Percentiles rank a stretch among this genome's conserved stretches.
Evolutionary conservation across 805 yeast genomes (phyloP).

Genomic region (Sungouiozyma ichnusensis): DNA sequence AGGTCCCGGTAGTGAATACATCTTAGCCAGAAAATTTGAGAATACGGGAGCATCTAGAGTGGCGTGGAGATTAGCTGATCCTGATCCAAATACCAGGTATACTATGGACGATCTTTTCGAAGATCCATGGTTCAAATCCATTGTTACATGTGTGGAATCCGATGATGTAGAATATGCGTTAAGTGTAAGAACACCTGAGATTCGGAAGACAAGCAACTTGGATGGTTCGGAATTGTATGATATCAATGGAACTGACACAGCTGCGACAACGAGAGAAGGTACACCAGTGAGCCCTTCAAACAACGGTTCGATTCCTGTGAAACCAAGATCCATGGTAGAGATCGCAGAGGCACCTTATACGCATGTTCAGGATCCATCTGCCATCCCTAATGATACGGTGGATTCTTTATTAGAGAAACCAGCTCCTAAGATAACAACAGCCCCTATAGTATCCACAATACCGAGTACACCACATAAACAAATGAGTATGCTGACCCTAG

Average conservation of each 20-base stretch:
- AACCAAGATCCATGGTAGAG: slow-evolving; percentile 21
- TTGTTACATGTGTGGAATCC: slow-evolving; percentile 44
- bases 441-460: background rate
- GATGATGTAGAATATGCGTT: slow-evolving; percentile 9
- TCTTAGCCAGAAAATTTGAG: slow-evolving; percentile 53
- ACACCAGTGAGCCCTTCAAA: background rate
- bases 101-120: slow-evolving; percentile 42
- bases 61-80: slow-evolving; percentile 68
- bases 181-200: slow-evolving; percentile 15
- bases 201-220: slow-evolving; percentile 15
- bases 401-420: slow-evolving; percentile 7
- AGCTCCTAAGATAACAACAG: slow-evolving; percentile 2
- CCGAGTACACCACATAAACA: background rate
- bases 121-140: slow-evolving; percentile 53
- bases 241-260: background rate
- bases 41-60: slow-evolving; percentile 54
- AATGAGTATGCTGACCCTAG: background rate
- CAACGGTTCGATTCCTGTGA: slow-evolving; percentile 2
- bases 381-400: slow-evolving; percentile 1
- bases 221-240: background rate
- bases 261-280: background rate
- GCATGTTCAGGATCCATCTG: background rate
- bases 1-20: slow-evolving; percentile 67
- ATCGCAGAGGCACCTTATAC: slow-evolving; percentile 9
- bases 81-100: slow-evolving; percentile 44